A percentile compares a stretch with the other conserved stretches of the same genome.
phyloP scores from a whole-genome alignment of 495 filamentous ascomycete genomes.

The Aspergillus cristatus region DNA sequence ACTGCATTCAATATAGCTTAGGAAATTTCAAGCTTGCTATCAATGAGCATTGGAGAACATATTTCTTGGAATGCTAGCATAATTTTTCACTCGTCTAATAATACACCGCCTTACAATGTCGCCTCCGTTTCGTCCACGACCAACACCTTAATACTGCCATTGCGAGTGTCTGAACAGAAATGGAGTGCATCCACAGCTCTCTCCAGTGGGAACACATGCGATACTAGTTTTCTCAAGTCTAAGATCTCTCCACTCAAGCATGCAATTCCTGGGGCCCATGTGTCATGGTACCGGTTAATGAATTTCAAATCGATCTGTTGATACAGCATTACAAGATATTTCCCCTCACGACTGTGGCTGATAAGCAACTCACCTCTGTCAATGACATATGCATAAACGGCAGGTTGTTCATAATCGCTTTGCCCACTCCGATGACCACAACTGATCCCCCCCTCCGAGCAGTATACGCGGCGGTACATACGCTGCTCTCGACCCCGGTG shows the following conservation, averaged over 20 bases:
- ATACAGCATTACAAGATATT: no score
- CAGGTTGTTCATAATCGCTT: slow-evolving; percentile 49
- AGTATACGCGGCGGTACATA: slow-evolving; percentile 46
- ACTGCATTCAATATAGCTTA: no score
- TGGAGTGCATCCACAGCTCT: slow-evolving; percentile 47
- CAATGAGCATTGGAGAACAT: no score
- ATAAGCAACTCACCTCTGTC: slow-evolving; percentile 35
- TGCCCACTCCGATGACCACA: slow-evolving; percentile 57
- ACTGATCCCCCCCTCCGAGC: slow-evolving; percentile 49
- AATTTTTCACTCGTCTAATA: no score
- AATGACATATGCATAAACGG: slow-evolving; percentile 59
- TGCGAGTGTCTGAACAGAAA: slow-evolving; percentile 34
- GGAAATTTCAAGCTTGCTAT: no score
- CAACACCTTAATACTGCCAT: slow-evolving; percentile 50
- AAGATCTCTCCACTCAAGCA: slow-evolving; percentile 37
- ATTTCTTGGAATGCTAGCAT: no score
- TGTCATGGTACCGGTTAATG: slow-evolving; percentile 54
- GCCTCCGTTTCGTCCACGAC: slow-evolving; percentile 45
- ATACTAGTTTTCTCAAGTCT: slow-evolving; percentile 57
- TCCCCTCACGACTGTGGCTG: no score
- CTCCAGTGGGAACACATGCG: slow-evolving; percentile 55
- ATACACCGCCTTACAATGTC: slow-evolving; percentile 16
- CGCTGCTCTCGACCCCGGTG: slow-evolving; percentile 52
- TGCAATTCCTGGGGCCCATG: slow-evolving; percentile 49
- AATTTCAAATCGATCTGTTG: slow-evolving; percentile 49